These are phyloP conservation scores for Maudiozyma pseudohumilis DNA, from an alignment of 805 yeast species.

Conservation along the genomic window DNA sequence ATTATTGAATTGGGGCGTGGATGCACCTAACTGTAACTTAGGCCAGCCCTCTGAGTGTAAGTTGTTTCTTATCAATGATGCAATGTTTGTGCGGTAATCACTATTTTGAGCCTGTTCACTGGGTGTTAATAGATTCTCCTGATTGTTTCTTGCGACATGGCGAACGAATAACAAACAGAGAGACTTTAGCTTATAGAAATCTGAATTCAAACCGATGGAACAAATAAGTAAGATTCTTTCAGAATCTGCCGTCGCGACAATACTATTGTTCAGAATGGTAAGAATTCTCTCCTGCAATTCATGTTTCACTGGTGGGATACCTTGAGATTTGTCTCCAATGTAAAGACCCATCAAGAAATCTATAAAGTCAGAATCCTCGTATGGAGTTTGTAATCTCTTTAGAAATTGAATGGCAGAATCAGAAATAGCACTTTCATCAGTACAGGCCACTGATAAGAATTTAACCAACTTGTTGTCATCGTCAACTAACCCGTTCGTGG, in stretches of 20 bases:
- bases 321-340: conserved; percentile 36
- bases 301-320: conserved; percentile 44
- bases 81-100: conserved; percentile 30
- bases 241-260: conserved; percentile 36
- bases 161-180: conserved; percentile 54
- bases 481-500: conserved; percentile 31
- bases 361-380: conserved; percentile 40
- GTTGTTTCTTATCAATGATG: conserved; percentile 42
- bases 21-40: conserved; percentile 27
- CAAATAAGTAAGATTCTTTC: conserved; percentile 38
- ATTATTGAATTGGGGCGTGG: conserved; percentile 31
- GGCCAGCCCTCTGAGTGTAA: conserved; percentile 57
- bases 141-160: conserved; percentile 39
- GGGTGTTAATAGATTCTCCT: conserved; percentile 11
- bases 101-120: conserved; percentile 9
- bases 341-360: conserved; percentile 38
- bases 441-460: conserved; percentile 53
- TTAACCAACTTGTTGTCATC: conserved; percentile 32
- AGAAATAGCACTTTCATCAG: conserved; percentile 46
- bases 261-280: conserved; percentile 40
- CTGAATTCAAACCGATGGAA: conserved; percentile 49
- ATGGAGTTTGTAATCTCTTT: conserved; percentile 41
- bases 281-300: conserved; percentile 50
- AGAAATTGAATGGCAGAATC: conserved; percentile 44
- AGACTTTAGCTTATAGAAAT: conserved; percentile 42